Evolutionary conservation across 73 alveolate species (phyloP), one percentile per base, ranked within the genome.

Genomic region (Paramecium primaurelia): DNA sequence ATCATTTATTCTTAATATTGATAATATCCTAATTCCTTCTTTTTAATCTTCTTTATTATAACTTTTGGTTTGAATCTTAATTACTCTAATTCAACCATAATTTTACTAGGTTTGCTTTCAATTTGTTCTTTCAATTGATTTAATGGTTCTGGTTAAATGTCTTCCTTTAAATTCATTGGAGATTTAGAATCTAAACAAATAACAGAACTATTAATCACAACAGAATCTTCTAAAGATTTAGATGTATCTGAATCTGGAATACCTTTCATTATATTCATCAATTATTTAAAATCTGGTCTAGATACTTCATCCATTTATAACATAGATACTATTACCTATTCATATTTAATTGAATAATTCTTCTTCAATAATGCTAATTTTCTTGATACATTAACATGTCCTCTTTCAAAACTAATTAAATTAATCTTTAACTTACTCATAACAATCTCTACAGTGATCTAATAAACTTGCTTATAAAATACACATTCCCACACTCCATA

Each of bases 401-500:
- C 91, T 9, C 32, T 7, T 25, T 80, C 71, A 47, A 32, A 47
- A 22, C 91, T 80, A 45, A 20, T 34, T 12, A 16, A 0, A 54
- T 54, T n/a, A 3, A 16, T 22, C 14, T 38, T 12, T 1, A 32
- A 8, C 34, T 80, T 80, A 80, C 91, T 80, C 91, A 45, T 6
- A 80, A 25, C 71, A 25, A 80, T 80, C 91, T 80, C 91, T 45
- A 36, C 77, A 42, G 20, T 40, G 28, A 26, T 80, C 75, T 22
- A 80, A 49, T 5, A 80, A 11, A 28, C 64, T 32, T 0, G 75
- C 75, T 32, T 89, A 32, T 44, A 89, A 25, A 32, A 89, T 42
- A 25, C 86, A 59, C 92, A 89, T 83, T 42, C 92, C 94, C 30
- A 89, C 51, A 71, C 92, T 69, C 59, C 49, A 89, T 6, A 89